Percentiles rank a stretch among this genome's conserved stretches.
phyloP scores from a whole-genome alignment of 805 yeast genomes.

The Pichia rugopelliculosa region DNA sequence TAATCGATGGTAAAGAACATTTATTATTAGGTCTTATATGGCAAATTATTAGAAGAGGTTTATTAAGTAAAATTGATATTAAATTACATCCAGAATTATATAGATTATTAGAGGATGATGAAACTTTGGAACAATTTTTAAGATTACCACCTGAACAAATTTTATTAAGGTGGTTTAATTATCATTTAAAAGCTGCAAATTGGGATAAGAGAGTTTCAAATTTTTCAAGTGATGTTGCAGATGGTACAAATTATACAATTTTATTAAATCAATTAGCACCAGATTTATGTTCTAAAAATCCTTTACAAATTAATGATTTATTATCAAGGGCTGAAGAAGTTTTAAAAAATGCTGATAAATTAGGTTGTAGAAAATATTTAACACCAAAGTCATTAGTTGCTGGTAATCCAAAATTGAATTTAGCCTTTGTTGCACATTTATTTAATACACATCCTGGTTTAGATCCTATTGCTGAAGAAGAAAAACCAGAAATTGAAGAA shows the following conservation, averaged over 20 bases:
- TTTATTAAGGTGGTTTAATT: conserved; percentile 94
- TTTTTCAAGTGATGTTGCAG: conserved; percentile 81
- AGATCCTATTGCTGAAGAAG: conserved; percentile 88
- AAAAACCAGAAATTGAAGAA: conserved; percentile 91
- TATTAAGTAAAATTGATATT: conserved; percentile 90
- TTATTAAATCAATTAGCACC: conserved; percentile 85
- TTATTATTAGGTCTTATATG: conserved; percentile 86
- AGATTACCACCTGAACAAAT: conserved; percentile 98
- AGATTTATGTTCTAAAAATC: conserved; percentile 69
- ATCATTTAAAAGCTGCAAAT: conserved; percentile 87
- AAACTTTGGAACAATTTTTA: conserved; percentile 92
- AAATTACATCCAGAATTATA: conserved; percentile 94
- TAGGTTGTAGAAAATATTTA: conserved; percentile 88
- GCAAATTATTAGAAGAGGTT: conserved; percentile 97
- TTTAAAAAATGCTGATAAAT: conserved; percentile 77
- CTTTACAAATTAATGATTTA: conserved; percentile 71
- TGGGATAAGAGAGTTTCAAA: conserved; percentile 82
- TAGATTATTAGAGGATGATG: conserved; percentile 91
- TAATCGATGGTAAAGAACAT: conserved; percentile 88
- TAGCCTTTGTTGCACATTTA: conserved; percentile 95
- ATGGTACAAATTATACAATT: conserved; percentile 93
- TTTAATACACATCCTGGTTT: conserved; percentile 96
- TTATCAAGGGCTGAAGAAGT: conserved; percentile 82
- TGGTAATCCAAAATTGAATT: conserved; percentile 93
- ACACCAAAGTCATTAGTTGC: conserved; percentile 90